Base-by-base conservation (phyloP, 2,329 filamentous ascomycete species). In the Tolypocladium cylindrosporum region DNA sequence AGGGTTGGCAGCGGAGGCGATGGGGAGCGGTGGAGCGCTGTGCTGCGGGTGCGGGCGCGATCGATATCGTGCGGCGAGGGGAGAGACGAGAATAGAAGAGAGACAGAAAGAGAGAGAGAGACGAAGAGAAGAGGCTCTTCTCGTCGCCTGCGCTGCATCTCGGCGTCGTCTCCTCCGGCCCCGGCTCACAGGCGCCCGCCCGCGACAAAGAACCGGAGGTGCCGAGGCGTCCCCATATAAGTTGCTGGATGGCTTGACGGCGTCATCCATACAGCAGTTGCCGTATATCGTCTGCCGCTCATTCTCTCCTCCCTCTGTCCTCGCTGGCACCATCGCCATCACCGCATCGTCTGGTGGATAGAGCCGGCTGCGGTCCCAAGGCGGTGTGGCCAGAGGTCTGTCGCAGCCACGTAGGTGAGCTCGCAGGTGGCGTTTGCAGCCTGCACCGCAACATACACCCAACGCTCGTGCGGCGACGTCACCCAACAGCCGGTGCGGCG, bases 131-230 rank as follows among this genome's bases (percentile, higher is more conserved):
- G 21, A 27, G 13, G 16, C 11, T 24, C 42, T 24, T 21, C n/a
- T 24, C n/a, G 40, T n/a, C 16, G 3, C 1, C 19, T 41, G 40
- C 40, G 9, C 14, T n/a, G 40, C 40, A 8, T 9, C 40, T 41
- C 40, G 40, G 9, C 45, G 11, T 16, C 31, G 48, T 51, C 31
- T 6, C 45, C 45, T 34, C 31, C n/a, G 48, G 16, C 48, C 21
- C 31, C 48, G 48, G 31, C 48, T 19, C 31, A 11, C 27, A 48
- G 21, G 21, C 24, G 24, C 27, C 48, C 48, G 48, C 27, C 48
- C 53, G 24, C 53, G 53, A 55, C 53, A 55, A 55, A 55, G 24
- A 41, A 40, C 53, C 53, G 53, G 53, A 55, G 53, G 53, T 34
- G 24, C 53, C 53, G 53, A 55, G 19, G 31, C 48, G 31, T 36